Evolutionary conservation across 2,329 filamentous ascomycete genomes (phyloP).

Genomic region (Colletotrichum sp.): DNA sequence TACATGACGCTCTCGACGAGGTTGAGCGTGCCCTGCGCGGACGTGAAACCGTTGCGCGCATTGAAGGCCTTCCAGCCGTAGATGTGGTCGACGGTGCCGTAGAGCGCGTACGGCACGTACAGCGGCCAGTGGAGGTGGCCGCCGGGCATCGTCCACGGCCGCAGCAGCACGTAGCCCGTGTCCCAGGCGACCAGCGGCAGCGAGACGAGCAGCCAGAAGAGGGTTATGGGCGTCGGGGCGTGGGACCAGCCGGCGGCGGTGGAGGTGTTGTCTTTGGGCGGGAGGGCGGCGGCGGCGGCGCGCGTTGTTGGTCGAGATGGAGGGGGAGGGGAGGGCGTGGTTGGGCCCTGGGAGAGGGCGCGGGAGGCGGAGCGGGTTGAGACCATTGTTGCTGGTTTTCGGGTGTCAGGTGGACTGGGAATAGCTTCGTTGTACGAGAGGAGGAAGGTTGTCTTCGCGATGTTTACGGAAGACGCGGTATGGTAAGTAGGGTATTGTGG

Average conservation of each 20-base stretch:
- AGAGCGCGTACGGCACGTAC: conserved; percentile 80
- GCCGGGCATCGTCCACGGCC: conserved; percentile 82
- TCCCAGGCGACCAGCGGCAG: conserved; percentile 86
- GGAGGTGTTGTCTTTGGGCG: not conserved
- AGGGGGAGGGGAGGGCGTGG: conserved; percentile 22
- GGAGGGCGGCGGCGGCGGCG: conserved; percentile 3
- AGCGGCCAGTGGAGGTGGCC: conserved; percentile 74
- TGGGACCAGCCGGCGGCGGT: conserved; percentile 34
- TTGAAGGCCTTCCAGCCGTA: conserved; percentile 80
- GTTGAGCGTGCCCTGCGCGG: conserved; percentile 75
- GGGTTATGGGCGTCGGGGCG: conserved; percentile 48
- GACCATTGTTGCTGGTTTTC: conserved; percentile 33
- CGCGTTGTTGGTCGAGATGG: not conserved
- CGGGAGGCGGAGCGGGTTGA: conserved; percentile 40
- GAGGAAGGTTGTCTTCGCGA: not conserved
- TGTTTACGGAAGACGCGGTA: not conserved
- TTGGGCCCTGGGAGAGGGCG: conserved; percentile 27
- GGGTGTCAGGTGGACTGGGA: not conserved
- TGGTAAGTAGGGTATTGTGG: not conserved
- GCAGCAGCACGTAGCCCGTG: conserved; percentile 76
- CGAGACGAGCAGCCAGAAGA: conserved; percentile 76
- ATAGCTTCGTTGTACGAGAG: not conserved
- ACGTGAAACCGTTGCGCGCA: conserved; percentile 74
- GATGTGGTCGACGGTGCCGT: conserved; percentile 79
- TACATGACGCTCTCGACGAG: conserved; percentile 72